A percentile compares a stretch with the other conserved stretches of the same genome.
These are phyloP conservation scores for Hsuehochloa calcarea DNA, from an alignment of 176 grass and related monocot genomes.

Conservation along the genomic window DNA sequence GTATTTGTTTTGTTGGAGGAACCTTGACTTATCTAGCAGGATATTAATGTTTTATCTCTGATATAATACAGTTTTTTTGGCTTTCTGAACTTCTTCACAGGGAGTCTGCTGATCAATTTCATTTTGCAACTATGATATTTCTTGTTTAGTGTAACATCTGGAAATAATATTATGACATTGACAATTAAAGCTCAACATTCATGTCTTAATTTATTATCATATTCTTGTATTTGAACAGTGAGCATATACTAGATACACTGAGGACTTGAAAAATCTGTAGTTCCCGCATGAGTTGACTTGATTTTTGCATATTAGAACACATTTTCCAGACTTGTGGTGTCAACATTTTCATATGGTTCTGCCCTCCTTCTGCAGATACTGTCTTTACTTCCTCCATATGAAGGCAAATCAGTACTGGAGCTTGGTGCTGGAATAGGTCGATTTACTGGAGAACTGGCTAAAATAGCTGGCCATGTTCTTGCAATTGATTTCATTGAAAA, in stretches of 20 bases:
- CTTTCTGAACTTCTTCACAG: not conserved
- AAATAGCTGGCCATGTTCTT: constrained; percentile 77
- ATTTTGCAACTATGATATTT: not conserved
- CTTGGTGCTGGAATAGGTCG: constrained; percentile 95
- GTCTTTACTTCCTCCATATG: constrained; percentile 80
- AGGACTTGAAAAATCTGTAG: not conserved
- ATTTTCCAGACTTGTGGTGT: not conserved
- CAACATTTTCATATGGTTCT: constrained; percentile 9
- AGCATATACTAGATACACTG: not conserved
- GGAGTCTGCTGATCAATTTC: not conserved
- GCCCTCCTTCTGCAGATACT: constrained; percentile 49
- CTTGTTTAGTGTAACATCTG: not conserved
- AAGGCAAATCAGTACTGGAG: constrained; percentile 90
- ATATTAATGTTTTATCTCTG: not conserved
- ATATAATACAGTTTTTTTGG: not conserved
- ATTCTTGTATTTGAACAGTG: not conserved
- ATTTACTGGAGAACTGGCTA: constrained; percentile 88
- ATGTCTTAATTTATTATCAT: not conserved
- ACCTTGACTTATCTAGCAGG: not conserved
- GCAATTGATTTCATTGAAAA: constrained; percentile 94
- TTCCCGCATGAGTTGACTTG: not conserved
- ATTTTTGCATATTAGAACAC: not conserved
- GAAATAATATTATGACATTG: not conserved
- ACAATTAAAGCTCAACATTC: not conserved
- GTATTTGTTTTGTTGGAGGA: not conserved